Evolutionary conservation across 1,284 basidiomycete species (phyloP), one percentile per base, ranked within the genome.

Genomic region (Neolentinus lepideus): DNA sequence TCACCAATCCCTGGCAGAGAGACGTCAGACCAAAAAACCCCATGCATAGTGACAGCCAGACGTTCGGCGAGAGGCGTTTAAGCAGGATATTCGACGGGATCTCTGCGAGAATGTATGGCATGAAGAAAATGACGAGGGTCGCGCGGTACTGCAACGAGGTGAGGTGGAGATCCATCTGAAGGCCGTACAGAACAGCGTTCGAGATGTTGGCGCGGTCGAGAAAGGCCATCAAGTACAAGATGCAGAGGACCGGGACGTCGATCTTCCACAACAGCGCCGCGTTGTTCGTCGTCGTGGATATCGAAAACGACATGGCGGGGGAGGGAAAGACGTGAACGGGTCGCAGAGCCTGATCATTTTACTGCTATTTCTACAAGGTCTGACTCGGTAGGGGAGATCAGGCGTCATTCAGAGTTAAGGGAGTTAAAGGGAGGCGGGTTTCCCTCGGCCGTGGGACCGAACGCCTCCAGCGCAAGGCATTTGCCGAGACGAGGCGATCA

Each of bases 1-100:
- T 64, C 3, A 67, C 64, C 46, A 74, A 60, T n/a, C 71, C 69
- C 58, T 71, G 69, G 46, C 70, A 60, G 19, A 65, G 57, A 2
- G 68, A 69, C 36, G 66, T 64, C 19, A 71, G 59, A 16, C 71
- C 71, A 63, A 72, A 74, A 31, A 66, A 38, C 62, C 66, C 66
- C 67, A 71, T 69, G 61, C 64, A 68, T 2, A 60, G 46, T 8
- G 68, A 61, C 21, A 71, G 45, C 53, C 69, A 68, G 21, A 68
- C 62, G 53, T 68, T 64, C 0, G 69, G 67, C 54, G 62, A 63
- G 61, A 70, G 66, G 35, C 60, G 64, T 55, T 69, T 69, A 52
- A 70, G 59, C 27, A 69, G 59, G 1, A 58, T 59, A 51, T 70
- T 69, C 3, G 68, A 69, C 14, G 69, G 67, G 9, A 70, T 66